Base-by-base conservation (phyloP, 2,329 filamentous ascomycete species). In the Talaromyces sp. region DNA sequence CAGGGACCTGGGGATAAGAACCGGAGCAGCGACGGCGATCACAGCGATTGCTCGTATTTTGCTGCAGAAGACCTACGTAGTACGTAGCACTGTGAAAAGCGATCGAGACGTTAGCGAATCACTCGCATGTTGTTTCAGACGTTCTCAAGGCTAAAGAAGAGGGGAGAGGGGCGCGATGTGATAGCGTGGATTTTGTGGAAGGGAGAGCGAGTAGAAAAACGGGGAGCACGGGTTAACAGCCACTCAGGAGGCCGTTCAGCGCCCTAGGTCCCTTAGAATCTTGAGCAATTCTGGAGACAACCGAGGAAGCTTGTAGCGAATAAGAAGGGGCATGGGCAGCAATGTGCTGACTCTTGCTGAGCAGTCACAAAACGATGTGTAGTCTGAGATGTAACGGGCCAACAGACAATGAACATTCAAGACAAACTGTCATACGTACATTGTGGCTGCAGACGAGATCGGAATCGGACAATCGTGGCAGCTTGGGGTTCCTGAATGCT, bases 61-160 rank as follows among this genome's bases (percentile, higher is more conserved):
- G 41, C 56, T 45, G 39, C 56, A 59, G 56, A 43, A 43, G 50
- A 39, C 33, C 31, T 45, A 45, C 15, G 37, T 58, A 41, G 33
- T 45, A 33, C 15, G 37, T 58, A 41, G 33, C 35, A 27, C 37
- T 58, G 56, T 25, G 22, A 31, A 45, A 27, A 43, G n/a, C 35
- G 39, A 59, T 41, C n/a, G 33, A 59, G 37, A 59, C 22, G 22
- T 59, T 45, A 59, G 56, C 37, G 39, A 59, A 59, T 59, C 56
- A 59, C 56, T 59, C 56, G 56, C 56, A 59, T 59, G 56, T 45
- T 59, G 56, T 59, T 59, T 59, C 56, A 45, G 56, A 31, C 22
- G 27, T 3, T 59, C 37, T 22, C 27, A 19, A 59, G 56, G 25
- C 56, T 59, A 59, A 33, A 59, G 56, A 59, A 9, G 56, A 59